Evolutionary conservation across 495 filamentous ascomycete species (phyloP).

Genomic region (Rhizodiscina lignyota): DNA sequence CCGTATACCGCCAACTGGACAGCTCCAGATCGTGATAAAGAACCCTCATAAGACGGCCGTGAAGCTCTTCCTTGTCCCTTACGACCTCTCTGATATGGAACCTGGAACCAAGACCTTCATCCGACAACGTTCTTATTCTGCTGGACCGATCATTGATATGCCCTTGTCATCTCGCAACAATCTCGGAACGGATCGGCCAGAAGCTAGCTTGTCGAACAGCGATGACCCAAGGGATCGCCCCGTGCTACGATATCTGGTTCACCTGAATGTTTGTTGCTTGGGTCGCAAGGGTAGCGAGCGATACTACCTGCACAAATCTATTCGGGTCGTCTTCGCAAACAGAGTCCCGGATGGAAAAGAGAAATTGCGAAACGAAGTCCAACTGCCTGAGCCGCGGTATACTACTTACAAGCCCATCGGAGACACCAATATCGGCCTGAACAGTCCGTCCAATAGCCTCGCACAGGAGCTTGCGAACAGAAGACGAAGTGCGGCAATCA

Average conservation of each 20-base stretch:
- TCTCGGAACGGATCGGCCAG: slow-evolving; percentile 21
- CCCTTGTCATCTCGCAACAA: slow-evolving; percentile 29
- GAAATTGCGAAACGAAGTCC: slow-evolving; percentile 77
- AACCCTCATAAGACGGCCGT: slow-evolving; percentile 94
- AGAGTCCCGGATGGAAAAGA: slow-evolving; percentile 95
- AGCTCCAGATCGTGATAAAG: slow-evolving; percentile 93
- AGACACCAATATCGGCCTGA: too few species aligned
- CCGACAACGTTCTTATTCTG: slow-evolving; percentile 83
- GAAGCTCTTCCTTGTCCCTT: slow-evolving; percentile 87
- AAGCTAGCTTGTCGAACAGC: slow-evolving; percentile 26
- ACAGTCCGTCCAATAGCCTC: neutral
- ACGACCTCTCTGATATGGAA: slow-evolving; percentile 92
- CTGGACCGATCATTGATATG: slow-evolving; percentile 68
- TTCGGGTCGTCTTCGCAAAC: slow-evolving; percentile 95
- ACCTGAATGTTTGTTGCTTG: slow-evolving; percentile 85
- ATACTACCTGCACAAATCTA: slow-evolving; percentile 78
- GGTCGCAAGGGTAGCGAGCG: slow-evolving; percentile 54
- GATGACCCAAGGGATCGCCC: slow-evolving; percentile 49
- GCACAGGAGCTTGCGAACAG: neutral
- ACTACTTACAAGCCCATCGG: slow-evolving; percentile 77
- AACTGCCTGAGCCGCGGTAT: slow-evolving; percentile 75
- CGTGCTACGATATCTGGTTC: slow-evolving; percentile 77
- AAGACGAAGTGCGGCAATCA: neutral
- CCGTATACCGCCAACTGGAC: slow-evolving; percentile 86
- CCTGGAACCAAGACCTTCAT: slow-evolving; percentile 92